phyloP scores from a whole-genome alignment of 2,329 filamentous ascomycete genomes.

The Botrytis cinerea region DNA sequence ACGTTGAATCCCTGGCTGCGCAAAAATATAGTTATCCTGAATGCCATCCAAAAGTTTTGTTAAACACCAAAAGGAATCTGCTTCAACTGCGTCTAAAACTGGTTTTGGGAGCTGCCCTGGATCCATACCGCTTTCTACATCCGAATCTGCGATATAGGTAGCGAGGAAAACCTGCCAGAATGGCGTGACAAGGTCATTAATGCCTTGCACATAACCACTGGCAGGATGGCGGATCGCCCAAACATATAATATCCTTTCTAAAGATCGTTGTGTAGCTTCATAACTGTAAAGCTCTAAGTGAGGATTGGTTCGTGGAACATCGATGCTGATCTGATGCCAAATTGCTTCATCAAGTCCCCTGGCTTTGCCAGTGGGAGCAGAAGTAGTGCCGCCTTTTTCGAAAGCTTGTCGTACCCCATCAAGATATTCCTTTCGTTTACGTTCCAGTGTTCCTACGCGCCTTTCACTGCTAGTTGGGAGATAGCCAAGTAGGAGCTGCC shows the following conservation, averaged over 20 bases:
- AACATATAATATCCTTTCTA: slow-evolving; percentile 93
- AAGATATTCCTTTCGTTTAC: slow-evolving; percentile 94
- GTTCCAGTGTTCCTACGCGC: slow-evolving; percentile 82
- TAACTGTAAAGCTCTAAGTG: slow-evolving; percentile 94
- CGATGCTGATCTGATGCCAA: slow-evolving; percentile 99
- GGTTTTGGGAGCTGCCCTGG: slow-evolving; percentile 88
- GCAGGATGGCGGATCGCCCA: slow-evolving; percentile 98
- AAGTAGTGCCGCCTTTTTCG: slow-evolving; percentile 60
- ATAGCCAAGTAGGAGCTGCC: slow-evolving; percentile 94
- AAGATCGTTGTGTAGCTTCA: slow-evolving; percentile 89
- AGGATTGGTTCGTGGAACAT: slow-evolving; percentile 93
- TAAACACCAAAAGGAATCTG: slow-evolving; percentile 97
- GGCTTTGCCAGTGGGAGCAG: slow-evolving; percentile 48
- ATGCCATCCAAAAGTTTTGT: slow-evolving; percentile 98
- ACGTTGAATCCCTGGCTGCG: slow-evolving; percentile 92
- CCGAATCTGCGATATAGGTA: slow-evolving; percentile 89
- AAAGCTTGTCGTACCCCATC: slow-evolving; percentile 81
- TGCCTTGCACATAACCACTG: slow-evolving; percentile 96
- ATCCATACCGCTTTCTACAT: slow-evolving; percentile 94
- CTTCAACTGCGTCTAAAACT: slow-evolving; percentile 94
- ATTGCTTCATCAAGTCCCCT: slow-evolving; percentile 90
- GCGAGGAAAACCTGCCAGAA: slow-evolving; percentile 98
- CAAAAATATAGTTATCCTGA: slow-evolving; percentile 98
- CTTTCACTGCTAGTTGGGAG: slow-evolving; percentile 95
- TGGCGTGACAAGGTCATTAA: slow-evolving; percentile 95